Evolutionary conservation across 2,329 filamentous ascomycete species (phyloP), one percentile per base, ranked within the genome.

Genomic region (Hypomyces perniciosus): DNA sequence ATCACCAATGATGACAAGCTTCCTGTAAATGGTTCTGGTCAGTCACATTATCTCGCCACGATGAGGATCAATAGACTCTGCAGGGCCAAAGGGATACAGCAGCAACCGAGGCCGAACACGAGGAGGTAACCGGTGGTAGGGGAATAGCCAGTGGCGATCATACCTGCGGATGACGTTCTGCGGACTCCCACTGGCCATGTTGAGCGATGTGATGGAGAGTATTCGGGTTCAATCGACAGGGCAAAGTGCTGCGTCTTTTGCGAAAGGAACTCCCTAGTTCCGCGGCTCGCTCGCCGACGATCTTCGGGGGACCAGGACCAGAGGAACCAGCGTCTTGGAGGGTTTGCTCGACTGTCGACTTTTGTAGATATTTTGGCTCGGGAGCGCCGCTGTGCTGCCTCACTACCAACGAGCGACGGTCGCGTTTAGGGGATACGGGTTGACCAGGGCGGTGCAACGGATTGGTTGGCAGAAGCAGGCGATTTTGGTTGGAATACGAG

Each of bases 1-100:
- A 66, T 96, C 91, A 55, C 91, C 91, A 63, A 96, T 96, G 61
- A 96, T 96, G 64, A 96, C 91, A 65, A 96, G 79, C 75, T 96
- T 96, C 77, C 91, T 96, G 66, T 13, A 45, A 3, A 35, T 56
- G 40, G 46, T 20, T 41, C 47, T 41, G 56, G 59, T 51, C 59
- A 58, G 41, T 29, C 55, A 45, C 13, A 10, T 46, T 46, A 27
- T 39, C 30, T 44, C 20, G 37, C 20, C 37, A 8, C 9, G 29
- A 13, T 10, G 9, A 27, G 26, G 10, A 9, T 6, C 39, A 27
- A 26, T 20, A 42, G 9, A 28, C 26, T 42, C 12, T 12, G 33
- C 33, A 35, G 12, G 39, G 39, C 13, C 27, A 38, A n/a, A 8
- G 35, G 20, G 39, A 26, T n/a, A 8, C 44, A 48, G 40, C 10